Evolutionary conservation across 768 basidiomycete genomes (phyloP).

Genomic region (Termitomyces sp.): DNA sequence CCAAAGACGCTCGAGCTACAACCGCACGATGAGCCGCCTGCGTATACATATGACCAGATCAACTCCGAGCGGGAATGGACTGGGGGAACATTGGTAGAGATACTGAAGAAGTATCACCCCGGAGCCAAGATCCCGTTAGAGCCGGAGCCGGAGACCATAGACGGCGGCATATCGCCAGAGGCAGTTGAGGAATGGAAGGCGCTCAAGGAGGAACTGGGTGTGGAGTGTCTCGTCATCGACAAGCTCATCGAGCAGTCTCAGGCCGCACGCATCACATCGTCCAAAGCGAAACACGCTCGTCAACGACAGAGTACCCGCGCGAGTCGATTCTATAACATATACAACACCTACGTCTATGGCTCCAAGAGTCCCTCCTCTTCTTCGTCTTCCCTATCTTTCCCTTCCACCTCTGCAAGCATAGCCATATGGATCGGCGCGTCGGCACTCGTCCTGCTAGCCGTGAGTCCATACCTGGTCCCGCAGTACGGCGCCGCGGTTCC

Average conservation of each 20-base stretch:
- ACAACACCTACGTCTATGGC: constrained; percentile 66
- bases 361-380: constrained; percentile 22
- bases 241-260: constrained; percentile 46
- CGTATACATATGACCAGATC: constrained; percentile 52
- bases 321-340: constrained; percentile 77
- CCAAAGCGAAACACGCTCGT: constrained; percentile 17
- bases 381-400: constrained; percentile 6
- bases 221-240: constrained; percentile 75
- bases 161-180: constrained; percentile 62
- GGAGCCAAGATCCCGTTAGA: constrained; percentile 46
- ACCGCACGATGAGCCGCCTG: constrained; percentile 60
- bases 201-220: constrained; percentile 73
- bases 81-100: constrained; percentile 49
- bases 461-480: constrained; percentile 57
- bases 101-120: constrained; percentile 67
- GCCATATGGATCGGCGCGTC: constrained; percentile 59
- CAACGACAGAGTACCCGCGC: constrained; percentile 27
- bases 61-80: constrained; percentile 42
- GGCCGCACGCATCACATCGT: constrained; percentile 14
- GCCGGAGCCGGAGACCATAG: constrained; percentile 18
- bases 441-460: constrained; percentile 54
- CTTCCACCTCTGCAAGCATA: constrained; percentile 26
- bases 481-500: constrained; percentile 42
- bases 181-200: constrained; percentile 72
- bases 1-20: constrained; percentile 22